Percentiles rank a stretch among this genome's conserved stretches.
Evolutionary conservation across 1,284 basidiomycete species (phyloP).

Genomic region (Neonothopanus nambi): DNA sequence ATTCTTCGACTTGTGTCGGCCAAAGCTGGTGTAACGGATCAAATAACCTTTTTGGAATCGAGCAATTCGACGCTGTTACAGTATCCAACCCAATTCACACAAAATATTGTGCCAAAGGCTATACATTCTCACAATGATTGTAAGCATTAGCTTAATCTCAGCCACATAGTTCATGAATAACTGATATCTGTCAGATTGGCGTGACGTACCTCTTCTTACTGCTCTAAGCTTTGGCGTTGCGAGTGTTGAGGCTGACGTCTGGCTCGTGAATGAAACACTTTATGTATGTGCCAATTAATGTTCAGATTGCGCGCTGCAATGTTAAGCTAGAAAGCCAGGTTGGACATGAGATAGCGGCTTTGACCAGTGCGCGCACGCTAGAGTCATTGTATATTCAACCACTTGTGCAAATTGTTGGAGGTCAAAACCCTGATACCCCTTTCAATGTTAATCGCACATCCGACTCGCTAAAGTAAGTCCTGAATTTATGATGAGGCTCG

Average conservation of each 20-base stretch:
- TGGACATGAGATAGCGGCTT: constrained; percentile 44
- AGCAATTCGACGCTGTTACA: constrained; percentile 43
- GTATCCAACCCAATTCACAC: constrained; percentile 54
- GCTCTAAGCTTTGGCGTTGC: constrained; percentile 51
- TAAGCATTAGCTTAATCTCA: constrained; percentile 25
- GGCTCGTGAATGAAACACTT: constrained; percentile 47
- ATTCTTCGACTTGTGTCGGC: no score
- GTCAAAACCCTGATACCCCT: constrained; percentile 42
- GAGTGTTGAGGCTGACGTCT: constrained; percentile 59
- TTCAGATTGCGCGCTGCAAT: not conserved
- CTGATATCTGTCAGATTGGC: constrained; percentile 41
- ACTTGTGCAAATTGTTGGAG: constrained; percentile 40
- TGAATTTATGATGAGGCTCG: not conserved
- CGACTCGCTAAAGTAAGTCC: constrained; percentile 41
- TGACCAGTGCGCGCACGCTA: constrained; percentile 33
- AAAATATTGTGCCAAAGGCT: constrained; percentile 47
- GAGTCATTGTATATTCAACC: constrained; percentile 52
- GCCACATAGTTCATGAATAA: not conserved
- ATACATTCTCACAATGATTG: constrained; percentile 62
- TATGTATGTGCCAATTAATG: constrained; percentile 31
- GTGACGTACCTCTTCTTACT: constrained; percentile 50
- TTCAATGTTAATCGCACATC: constrained; percentile 42
- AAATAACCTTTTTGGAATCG: constrained; percentile 40
- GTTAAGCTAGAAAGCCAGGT: constrained; percentile 32
- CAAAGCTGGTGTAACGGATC: constrained; percentile 33